These are phyloP conservation scores for Polyporus tsugae DNA, from an alignment of 1,284 basidiomycete species.

Conservation along the genomic window DNA sequence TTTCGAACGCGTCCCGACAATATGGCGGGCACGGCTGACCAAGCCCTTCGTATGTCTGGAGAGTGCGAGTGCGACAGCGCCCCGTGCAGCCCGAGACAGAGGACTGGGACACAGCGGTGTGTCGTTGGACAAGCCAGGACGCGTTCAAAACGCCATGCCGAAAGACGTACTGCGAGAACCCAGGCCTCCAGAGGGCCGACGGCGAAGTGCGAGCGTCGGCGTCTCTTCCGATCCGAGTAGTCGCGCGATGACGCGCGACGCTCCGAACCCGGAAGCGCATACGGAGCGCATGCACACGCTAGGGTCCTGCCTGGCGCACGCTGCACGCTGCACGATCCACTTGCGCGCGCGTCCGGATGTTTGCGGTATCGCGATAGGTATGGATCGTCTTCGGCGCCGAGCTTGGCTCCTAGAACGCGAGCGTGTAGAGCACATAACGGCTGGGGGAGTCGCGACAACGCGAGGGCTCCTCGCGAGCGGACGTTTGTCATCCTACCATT, in stretches of 20 bases:
- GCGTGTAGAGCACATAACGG: background rate
- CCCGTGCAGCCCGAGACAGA: background rate
- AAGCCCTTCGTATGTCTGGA: background rate
- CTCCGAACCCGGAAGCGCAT: background rate
- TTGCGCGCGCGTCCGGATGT: conserved; percentile 1
- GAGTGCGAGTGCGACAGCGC: background rate
- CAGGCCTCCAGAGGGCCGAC: background rate
- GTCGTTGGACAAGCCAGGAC: background rate
- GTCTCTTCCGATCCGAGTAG: background rate
- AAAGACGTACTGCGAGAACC: background rate
- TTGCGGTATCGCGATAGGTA: conserved; percentile 1
- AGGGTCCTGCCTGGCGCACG: background rate
- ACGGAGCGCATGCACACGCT: background rate
- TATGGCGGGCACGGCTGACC: background rate
- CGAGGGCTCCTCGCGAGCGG: background rate
- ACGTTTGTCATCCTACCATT: background rate
- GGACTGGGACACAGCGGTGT: background rate
- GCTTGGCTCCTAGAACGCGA: background rate
- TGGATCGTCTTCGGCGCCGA: background rate
- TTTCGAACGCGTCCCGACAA: background rate
- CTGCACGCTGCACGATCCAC: background rate
- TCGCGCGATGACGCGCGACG: conserved; percentile 1
- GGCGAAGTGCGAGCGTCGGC: background rate
- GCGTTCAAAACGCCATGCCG: background rate
- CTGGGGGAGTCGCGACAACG: background rate